Evolutionary conservation across 192 early-diverging fungal species (phyloP).

Genomic region (Jimgerdemannia lactiflua): DNA sequence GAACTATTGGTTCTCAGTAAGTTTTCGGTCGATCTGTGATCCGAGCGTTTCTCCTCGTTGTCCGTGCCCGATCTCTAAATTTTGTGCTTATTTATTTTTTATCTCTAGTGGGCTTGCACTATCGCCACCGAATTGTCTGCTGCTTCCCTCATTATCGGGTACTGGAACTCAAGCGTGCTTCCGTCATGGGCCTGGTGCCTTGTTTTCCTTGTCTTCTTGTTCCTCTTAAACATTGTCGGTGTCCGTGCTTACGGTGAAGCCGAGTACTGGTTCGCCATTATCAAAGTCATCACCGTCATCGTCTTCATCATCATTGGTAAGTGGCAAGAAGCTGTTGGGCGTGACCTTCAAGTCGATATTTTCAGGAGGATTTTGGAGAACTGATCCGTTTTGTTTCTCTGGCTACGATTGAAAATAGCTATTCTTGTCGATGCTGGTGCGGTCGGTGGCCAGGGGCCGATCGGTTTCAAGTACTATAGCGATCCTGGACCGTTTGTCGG

Average conservation of each 20-base stretch:
- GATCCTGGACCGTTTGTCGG: constrained; percentile 52
- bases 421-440: constrained; percentile 63
- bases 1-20: constrained; percentile 35
- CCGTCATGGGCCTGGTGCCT: constrained; percentile 36
- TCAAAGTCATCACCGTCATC: constrained; percentile 82
- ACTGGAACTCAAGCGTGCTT: constrained; percentile 39
- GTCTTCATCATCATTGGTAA: constrained; percentile 80
- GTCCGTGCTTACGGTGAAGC: constrained; percentile 84
- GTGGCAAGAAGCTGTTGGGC: too few relatives aligned
- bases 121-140: constrained; percentile 78
- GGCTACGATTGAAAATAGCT: too few relatives aligned
- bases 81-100: too few relatives aligned
- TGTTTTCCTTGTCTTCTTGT: constrained; percentile 61
- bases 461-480: constrained; percentile 63
- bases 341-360: too few relatives aligned
- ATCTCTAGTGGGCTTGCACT: constrained; percentile 19
- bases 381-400: too few relatives aligned
- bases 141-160: constrained; percentile 76
- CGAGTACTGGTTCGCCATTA: constrained; percentile 82
- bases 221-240: constrained; percentile 68
- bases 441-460: constrained; percentile 53
- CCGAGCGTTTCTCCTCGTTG: too few relatives aligned
- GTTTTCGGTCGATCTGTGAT: too few relatives aligned
- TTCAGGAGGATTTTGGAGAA: too few relatives aligned
- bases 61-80: too few relatives aligned